A percentile compares a stretch with the other conserved stretches of the same genome.
Evolutionary conservation across 2,329 filamentous ascomycete species (phyloP).

Genomic region (Microsporum audouinii): DNA sequence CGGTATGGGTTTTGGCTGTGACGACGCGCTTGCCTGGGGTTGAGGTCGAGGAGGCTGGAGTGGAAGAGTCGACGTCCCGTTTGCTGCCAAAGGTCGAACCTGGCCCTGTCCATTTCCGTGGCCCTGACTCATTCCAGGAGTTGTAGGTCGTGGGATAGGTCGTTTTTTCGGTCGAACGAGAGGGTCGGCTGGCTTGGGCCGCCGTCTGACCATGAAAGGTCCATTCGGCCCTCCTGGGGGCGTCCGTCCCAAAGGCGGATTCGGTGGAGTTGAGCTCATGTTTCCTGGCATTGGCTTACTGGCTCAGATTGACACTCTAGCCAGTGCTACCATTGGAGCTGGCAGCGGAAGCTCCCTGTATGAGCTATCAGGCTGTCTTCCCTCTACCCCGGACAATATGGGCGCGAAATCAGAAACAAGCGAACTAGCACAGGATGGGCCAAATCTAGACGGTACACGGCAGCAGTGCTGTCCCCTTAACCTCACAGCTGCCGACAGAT

Average conservation of each 20-base stretch:
- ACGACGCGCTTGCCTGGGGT: conserved; percentile 12
- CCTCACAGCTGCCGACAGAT: too few relatives aligned
- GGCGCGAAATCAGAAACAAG: not conserved
- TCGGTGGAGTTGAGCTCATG: conserved; percentile 30
- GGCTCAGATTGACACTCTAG: not conserved
- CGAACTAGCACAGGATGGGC: not conserved
- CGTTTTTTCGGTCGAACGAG: conserved; percentile 51
- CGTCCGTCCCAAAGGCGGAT: conserved; percentile 37
- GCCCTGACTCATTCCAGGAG: not conserved
- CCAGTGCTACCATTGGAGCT: conserved; percentile 1
- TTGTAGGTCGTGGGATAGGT: conserved; percentile 20
- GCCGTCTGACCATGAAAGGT: conserved; percentile 36
- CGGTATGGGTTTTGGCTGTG: conserved; percentile 12
- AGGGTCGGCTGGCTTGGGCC: conserved; percentile 47
- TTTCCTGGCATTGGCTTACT: not conserved
- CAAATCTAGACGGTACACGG: not conserved
- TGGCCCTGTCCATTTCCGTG: not conserved
- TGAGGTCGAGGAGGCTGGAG: conserved; percentile 16
- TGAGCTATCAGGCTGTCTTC: not conserved
- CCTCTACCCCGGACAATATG: not conserved
- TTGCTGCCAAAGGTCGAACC: conserved; percentile 8
- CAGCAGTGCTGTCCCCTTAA: too few relatives aligned
- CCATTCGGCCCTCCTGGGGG: conserved; percentile 38
- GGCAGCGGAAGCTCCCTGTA: not conserved
- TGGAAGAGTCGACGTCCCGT: conserved; percentile 15